phyloP scores from a whole-genome alignment of 2,329 filamentous ascomycete genomes.

The Tolypocladium endophyticum region DNA sequence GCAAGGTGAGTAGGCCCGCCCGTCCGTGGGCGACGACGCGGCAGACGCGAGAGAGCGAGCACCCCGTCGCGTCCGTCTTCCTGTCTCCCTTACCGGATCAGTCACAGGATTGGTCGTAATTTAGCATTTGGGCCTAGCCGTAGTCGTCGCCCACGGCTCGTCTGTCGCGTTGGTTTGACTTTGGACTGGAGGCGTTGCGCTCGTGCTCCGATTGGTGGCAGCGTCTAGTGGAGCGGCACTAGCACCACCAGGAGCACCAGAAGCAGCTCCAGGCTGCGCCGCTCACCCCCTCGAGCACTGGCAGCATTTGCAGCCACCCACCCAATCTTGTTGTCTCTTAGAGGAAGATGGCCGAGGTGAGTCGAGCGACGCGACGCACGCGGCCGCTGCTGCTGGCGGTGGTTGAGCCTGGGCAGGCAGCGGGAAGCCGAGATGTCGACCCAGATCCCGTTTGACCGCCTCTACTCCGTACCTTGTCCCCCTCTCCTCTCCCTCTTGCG shows the following conservation, averaged over 20 bases:
- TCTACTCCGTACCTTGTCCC: too few relatives aligned
- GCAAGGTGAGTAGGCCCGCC: not conserved
- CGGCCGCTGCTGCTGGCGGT: not conserved
- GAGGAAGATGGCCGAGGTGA: not conserved
- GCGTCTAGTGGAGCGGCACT: not conserved
- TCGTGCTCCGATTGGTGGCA: constrained; percentile 9
- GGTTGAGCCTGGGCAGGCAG: not conserved
- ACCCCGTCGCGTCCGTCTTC: not conserved
- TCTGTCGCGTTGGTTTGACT: constrained; percentile 1
- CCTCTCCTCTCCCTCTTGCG: not conserved
- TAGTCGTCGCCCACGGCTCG: not conserved
- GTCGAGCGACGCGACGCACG: not conserved
- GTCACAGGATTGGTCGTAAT: not conserved
- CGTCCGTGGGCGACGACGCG: too few relatives aligned
- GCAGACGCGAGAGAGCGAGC: not conserved
- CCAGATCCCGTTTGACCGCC: not conserved
- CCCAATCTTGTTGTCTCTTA: not conserved
- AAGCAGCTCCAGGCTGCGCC: not conserved
- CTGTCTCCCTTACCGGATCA: not conserved
- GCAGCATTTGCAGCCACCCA: not conserved
- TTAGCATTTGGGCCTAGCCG: constrained; percentile 1
- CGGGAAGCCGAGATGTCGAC: not conserved
- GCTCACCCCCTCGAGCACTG: not conserved
- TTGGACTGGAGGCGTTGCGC: constrained; percentile 7
- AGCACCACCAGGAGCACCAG: not conserved